Conservation (phyloP, 1,139 yeast species). For the Blastobotrys ciferrii region DNA sequence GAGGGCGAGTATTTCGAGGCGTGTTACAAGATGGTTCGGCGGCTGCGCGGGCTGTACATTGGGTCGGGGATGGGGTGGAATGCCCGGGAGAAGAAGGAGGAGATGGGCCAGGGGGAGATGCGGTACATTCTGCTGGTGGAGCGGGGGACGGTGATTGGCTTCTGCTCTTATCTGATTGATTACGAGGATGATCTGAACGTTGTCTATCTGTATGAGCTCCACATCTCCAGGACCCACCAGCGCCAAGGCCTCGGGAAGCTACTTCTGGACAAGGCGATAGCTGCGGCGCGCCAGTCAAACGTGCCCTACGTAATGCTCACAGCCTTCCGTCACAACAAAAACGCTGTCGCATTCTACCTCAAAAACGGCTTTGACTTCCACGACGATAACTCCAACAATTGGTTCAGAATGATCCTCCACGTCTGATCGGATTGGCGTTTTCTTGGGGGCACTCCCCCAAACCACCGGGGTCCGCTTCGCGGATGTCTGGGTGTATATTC, state of each 20-base stretch:
- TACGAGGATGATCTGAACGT: conserved; percentile 39
- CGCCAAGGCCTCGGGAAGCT: conserved; percentile 39
- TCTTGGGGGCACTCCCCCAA: neutral
- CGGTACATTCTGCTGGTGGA: conserved; percentile 31
- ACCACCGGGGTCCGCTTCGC: neutral
- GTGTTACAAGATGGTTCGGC: conserved; percentile 32
- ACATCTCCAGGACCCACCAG: conserved; percentile 41
- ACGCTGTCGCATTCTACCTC: conserved; percentile 31
- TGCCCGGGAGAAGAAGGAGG: conserved; percentile 41
- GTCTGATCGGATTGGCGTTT: too few species aligned
- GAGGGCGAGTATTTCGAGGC: conserved; percentile 19
- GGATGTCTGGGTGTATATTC: neutral
- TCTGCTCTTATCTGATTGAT: conserved; percentile 42
- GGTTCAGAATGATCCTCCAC: conserved; percentile 3
- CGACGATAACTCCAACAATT: neutral
- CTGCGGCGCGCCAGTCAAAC: conserved; percentile 4
- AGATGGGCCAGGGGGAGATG: conserved; percentile 48
- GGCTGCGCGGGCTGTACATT: conserved; percentile 29
- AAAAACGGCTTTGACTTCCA: conserved; percentile 23
- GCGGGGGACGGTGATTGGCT: conserved; percentile 37
- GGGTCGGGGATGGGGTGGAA: conserved; percentile 47
- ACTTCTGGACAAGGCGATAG: conserved; percentile 35
- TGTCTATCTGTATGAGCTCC: conserved; percentile 56
- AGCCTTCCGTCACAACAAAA: conserved; percentile 30
- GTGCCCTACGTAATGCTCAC: conserved; percentile 25